These are phyloP conservation scores for Biscogniauxia mediterranea DNA, from an alignment of 2,329 filamentous ascomycete genomes.

Conservation along the genomic window DNA sequence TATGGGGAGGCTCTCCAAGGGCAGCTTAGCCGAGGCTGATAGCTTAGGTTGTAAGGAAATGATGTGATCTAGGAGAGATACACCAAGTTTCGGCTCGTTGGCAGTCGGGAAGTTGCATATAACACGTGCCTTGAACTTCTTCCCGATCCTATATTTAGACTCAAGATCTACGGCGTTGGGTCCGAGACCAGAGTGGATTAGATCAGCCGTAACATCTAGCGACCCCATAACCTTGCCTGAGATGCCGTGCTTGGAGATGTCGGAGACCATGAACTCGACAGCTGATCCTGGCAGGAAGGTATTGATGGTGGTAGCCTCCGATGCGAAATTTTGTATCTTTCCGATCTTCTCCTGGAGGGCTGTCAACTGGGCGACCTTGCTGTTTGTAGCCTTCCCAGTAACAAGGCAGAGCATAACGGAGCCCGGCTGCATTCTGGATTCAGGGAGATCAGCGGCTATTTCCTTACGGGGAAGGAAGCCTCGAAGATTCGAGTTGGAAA, in stretches of 20 bases:
- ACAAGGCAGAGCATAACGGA: conserved; percentile 82
- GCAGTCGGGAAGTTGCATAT: conserved; percentile 82
- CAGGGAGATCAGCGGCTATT: conserved; percentile 62
- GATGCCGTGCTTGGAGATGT: conserved; percentile 72
- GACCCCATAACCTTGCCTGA: conserved; percentile 89
- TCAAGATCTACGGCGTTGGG: conserved; percentile 68
- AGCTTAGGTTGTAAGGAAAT: conserved; percentile 56
- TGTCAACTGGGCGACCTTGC: conserved; percentile 84
- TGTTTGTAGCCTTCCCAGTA: conserved; percentile 69
- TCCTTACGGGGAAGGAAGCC: conserved; percentile 88
- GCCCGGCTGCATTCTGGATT: conserved; percentile 74
- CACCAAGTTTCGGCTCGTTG: conserved; percentile 78
- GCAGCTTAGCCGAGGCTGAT: conserved; percentile 41
- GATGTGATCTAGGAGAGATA: conserved; percentile 86
- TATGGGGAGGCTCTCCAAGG: conserved; percentile 61
- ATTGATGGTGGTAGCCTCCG: conserved; percentile 81
- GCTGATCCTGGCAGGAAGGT: conserved; percentile 89
- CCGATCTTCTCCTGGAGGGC: conserved; percentile 68
- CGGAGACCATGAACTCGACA: conserved; percentile 79
- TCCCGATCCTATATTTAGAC: conserved; percentile 77
- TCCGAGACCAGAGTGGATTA: conserved; percentile 81
- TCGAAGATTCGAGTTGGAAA: conserved; percentile 64
- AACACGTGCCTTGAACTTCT: conserved; percentile 80
- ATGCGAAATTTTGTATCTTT: conserved; percentile 63
- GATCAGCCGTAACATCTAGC: conserved; percentile 84